These are phyloP conservation scores for Acanthamoeba culbertsoni DNA, from an alignment of 208 protist genomes.

Conservation along the genomic window DNA sequence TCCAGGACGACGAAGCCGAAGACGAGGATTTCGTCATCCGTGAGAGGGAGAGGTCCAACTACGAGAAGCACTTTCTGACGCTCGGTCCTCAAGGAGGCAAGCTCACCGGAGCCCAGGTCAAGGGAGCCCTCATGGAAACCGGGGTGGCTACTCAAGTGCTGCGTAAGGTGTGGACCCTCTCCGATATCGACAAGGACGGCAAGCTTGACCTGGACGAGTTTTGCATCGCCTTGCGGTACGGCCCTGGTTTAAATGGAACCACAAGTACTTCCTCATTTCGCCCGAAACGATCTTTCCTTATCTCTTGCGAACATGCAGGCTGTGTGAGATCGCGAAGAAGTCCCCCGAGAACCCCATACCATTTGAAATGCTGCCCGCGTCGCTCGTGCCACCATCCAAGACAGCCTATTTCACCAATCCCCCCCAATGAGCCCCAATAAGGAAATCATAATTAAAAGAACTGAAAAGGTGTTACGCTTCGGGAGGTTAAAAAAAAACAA, in stretches of 20 bases:
- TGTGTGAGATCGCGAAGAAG: slow-evolving; percentile 49
- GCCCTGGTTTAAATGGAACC: not conserved
- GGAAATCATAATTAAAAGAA: too few relatives aligned
- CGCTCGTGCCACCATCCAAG: slow-evolving; percentile 22
- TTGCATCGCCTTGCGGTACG: slow-evolving; percentile 59
- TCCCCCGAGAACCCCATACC: not conserved
- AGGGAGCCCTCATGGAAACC: slow-evolving; percentile 54
- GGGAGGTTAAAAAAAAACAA: too few relatives aligned
- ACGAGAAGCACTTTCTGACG: not conserved
- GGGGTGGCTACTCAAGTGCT: slow-evolving; percentile 67
- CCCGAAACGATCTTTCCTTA: not conserved
- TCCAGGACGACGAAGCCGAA: not conserved
- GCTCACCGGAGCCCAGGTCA: slow-evolving; percentile 61
- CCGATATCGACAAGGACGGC: slow-evolving; percentile 76
- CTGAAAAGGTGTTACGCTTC: too few relatives aligned
- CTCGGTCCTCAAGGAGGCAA: slow-evolving; percentile 60
- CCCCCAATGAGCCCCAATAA: not conserved
- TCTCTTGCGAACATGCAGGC: not conserved
- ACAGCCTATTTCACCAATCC: not conserved
- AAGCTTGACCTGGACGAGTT: slow-evolving; percentile 74
- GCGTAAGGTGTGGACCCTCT: slow-evolving; percentile 71
- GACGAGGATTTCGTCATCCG: slow-evolving; percentile 26
- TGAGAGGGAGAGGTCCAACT: slow-evolving; percentile 35
- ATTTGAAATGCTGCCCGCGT: slow-evolving; percentile 41
- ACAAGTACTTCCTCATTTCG: not conserved